phyloP scores from a whole-genome alignment of 805 yeast genomes.

The Saccharomycopsis sp. region DNA sequence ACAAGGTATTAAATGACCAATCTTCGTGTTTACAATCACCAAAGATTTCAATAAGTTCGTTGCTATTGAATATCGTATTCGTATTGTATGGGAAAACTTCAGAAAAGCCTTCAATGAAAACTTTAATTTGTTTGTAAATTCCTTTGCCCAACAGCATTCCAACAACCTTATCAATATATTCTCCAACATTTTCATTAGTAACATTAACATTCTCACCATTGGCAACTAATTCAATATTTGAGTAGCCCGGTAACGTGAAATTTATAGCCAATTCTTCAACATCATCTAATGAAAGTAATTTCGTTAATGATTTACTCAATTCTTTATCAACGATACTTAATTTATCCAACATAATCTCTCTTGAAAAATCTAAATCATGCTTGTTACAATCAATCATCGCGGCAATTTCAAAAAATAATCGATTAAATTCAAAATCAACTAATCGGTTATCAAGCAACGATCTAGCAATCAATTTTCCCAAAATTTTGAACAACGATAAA shows the following conservation, averaged over 20 bases:
- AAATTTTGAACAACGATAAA: conserved; percentile 47
- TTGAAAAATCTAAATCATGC: neutral
- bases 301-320: conserved; percentile 51
- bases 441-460: conserved; percentile 83
- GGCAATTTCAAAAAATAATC: conserved; percentile 59
- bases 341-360: conserved; percentile 28
- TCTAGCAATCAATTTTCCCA: conserved; percentile 84
- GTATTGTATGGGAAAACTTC: conserved; percentile 75
- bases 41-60: conserved; percentile 63
- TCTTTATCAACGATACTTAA: conserved; percentile 49
- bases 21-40: conserved; percentile 84
- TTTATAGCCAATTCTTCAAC: conserved; percentile 51
- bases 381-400: conserved; percentile 24
- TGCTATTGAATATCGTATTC: conserved; percentile 61
- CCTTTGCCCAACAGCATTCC: conserved; percentile 60
- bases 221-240: conserved; percentile 47
- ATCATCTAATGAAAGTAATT: conserved; percentile 34
- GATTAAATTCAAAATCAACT: conserved; percentile 73
- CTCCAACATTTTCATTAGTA: conserved; percentile 42
- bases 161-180: conserved; percentile 49
- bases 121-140: conserved; percentile 51
- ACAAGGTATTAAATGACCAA: conserved; percentile 65
- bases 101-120: conserved; percentile 76
- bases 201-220: conserved; percentile 50
- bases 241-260: conserved; percentile 74